These are phyloP conservation scores for Globisporangium echinulatum DNA, from an alignment of 352 stramenopile genomes.

Conservation along the genomic window DNA sequence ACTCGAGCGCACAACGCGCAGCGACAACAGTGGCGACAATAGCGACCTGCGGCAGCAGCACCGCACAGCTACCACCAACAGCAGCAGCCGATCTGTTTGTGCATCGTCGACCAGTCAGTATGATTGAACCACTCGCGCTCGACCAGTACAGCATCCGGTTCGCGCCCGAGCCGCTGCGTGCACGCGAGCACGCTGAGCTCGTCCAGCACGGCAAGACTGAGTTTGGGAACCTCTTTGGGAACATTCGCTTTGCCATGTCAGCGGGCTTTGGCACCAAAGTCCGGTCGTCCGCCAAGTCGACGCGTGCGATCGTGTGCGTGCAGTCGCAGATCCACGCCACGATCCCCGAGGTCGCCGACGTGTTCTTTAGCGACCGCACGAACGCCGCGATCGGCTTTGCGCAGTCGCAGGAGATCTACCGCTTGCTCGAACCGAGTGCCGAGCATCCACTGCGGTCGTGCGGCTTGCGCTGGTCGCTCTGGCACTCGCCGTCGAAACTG, in stretches of 20 bases:
- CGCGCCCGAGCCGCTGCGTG: conserved; percentile 24
- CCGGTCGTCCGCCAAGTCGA: conserved; percentile 38
- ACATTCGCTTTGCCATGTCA: conserved; percentile 29
- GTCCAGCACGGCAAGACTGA: conserved; percentile 28
- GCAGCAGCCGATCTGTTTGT: not conserved
- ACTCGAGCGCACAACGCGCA: too few species aligned
- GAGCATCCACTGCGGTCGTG: conserved; percentile 49
- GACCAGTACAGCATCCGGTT: conserved; percentile 28
- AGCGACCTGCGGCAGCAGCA: not conserved
- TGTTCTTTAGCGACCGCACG: conserved; percentile 54
- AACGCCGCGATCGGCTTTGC: conserved; percentile 56
- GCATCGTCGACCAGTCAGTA: not conserved
- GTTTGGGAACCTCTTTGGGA: conserved; percentile 28
- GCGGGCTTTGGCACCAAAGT: conserved; percentile 47
- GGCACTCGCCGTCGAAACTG: conserved; percentile 53
- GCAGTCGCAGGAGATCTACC: conserved; percentile 54
- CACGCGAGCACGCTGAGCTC: conserved; percentile 29
- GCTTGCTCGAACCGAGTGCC: conserved; percentile 30
- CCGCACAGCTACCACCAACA: not conserved
- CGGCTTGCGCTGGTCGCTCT: conserved; percentile 57
- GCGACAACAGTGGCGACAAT: too few species aligned
- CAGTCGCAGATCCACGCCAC: conserved; percentile 40
- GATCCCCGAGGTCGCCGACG: conserved; percentile 45
- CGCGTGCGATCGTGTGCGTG: conserved; percentile 42
- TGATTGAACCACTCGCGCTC: not conserved